Percentiles rank a stretch among this genome's conserved stretches.
These are phyloP conservation scores for Aspergillus quadrilineatus DNA, from an alignment of 2,329 filamentous ascomycete species.

Conservation along the genomic window DNA sequence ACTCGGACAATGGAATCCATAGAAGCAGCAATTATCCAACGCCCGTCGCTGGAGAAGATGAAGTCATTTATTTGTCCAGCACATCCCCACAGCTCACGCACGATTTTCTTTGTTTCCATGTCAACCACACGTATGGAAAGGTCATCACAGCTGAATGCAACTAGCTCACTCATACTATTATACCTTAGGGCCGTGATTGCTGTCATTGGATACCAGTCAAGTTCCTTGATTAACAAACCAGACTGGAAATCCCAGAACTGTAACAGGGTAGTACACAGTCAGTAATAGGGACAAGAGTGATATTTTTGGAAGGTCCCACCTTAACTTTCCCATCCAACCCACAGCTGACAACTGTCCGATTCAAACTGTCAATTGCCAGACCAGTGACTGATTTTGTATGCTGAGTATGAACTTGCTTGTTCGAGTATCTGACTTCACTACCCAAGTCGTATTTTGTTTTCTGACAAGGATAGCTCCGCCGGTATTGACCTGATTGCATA, in stretches of 20 bases:
- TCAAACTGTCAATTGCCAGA: slow-evolving; percentile 83
- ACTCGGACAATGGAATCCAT: slow-evolving; percentile 77
- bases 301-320: slow-evolving; percentile 31
- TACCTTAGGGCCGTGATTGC: slow-evolving; percentile 75
- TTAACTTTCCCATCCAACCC: slow-evolving; percentile 89
- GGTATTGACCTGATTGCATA: slow-evolving; percentile 84
- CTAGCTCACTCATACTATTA: slow-evolving; percentile 77
- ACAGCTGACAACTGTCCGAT: slow-evolving; percentile 81
- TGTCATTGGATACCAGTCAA: slow-evolving; percentile 79
- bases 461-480: slow-evolving; percentile 80
- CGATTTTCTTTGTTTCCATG: slow-evolving; percentile 82
- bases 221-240: slow-evolving; percentile 73
- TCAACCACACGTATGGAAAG: slow-evolving; percentile 85
- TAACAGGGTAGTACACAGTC: not conserved
- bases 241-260: slow-evolving; percentile 93
- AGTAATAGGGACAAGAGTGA: not conserved
- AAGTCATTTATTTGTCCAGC: slow-evolving; percentile 73
- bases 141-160: slow-evolving; percentile 88
- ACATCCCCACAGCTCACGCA: slow-evolving; percentile 89
- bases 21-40: slow-evolving; percentile 88
- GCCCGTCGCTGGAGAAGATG: slow-evolving; percentile 86
- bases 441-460: slow-evolving; percentile 43
- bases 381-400: slow-evolving; percentile 84
- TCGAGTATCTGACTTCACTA: slow-evolving; percentile 36
- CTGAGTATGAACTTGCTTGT: slow-evolving; percentile 42